phyloP scores from a whole-genome alignment of 2,329 filamentous ascomycete species.

The Colletotrichum aenigma region DNA sequence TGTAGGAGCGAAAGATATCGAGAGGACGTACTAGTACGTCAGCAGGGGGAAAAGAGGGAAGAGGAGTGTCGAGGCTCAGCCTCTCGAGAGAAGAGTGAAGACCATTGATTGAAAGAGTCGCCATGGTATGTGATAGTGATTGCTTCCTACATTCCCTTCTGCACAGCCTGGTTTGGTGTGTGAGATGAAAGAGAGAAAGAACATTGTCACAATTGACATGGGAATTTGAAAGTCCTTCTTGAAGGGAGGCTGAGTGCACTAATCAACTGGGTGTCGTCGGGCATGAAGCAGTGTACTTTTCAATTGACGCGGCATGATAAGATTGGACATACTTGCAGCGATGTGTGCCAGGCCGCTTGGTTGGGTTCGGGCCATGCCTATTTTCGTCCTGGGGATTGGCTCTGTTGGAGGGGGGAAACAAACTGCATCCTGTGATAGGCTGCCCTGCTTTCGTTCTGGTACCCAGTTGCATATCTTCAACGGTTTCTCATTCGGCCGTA shows the following conservation, averaged over 20 bases:
- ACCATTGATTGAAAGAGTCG: slow-evolving; percentile 64
- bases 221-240: not conserved
- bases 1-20: slow-evolving; percentile 33
- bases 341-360: not conserved
- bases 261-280: not conserved
- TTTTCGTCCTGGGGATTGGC: not conserved
- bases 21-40: slow-evolving; percentile 27
- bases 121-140: slow-evolving; percentile 29
- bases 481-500: not conserved
- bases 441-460: not conserved
- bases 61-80: slow-evolving; percentile 47
- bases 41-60: slow-evolving; percentile 26
- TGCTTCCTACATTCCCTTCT: not conserved
- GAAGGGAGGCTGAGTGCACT: not conserved
- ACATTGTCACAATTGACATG: not conserved
- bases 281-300: not conserved
- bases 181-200: not conserved
- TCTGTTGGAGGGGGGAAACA: too few species aligned
- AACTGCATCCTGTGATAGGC: not conserved
- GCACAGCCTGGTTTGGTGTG: not conserved
- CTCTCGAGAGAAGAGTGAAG: slow-evolving; percentile 64
- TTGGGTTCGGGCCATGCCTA: accelerated
- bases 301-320: not conserved
- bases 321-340: not conserved
- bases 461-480: not conserved